Conservation (phyloP, 1,139 yeast genomes). For the Taiozyma sp. region DNA sequence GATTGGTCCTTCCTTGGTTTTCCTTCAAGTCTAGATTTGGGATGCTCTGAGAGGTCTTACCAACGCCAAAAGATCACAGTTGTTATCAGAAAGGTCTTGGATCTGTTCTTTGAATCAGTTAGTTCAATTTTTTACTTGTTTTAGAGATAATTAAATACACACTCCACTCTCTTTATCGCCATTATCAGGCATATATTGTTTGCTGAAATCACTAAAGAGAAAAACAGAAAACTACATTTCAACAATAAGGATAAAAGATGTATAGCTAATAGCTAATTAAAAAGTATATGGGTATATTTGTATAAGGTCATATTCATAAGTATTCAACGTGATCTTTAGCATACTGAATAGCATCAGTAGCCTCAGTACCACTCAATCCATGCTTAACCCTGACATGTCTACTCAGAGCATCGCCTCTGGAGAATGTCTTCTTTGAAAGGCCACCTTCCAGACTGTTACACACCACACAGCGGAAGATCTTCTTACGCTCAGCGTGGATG, state of each 20-base stretch:
- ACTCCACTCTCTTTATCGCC: too few species aligned
- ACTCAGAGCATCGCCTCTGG: slow-evolving; percentile 91
- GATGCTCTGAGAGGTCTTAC: background rate
- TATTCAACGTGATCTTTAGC: slow-evolving; percentile 78
- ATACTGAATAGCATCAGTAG: slow-evolving; percentile 62
- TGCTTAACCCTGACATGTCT: slow-evolving; percentile 92
- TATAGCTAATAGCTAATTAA: background rate
- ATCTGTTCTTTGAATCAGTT: too few species aligned
- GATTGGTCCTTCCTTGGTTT: background rate
- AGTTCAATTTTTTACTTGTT: too few species aligned
- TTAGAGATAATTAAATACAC: too few species aligned
- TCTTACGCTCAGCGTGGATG: slow-evolving; percentile 85
- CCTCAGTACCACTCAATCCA: slow-evolving; percentile 62
- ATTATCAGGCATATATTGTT: too few species aligned
- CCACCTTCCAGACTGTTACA: slow-evolving; percentile 51
- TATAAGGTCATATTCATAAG: slow-evolving; percentile 2
- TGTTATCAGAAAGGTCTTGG: too few species aligned
- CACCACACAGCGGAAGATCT: slow-evolving; percentile 79
- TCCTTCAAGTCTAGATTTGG: background rate
- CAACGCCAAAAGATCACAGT: too few species aligned
- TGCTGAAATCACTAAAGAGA: background rate
- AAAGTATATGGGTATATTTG: background rate
- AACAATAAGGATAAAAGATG: background rate
- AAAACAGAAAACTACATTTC: background rate
- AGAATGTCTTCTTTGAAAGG: slow-evolving; percentile 64